Percentiles rank a stretch among this genome's conserved stretches.
These are phyloP conservation scores for Iris macrosiphon DNA, from an alignment of 106 monocot genomes.

Conservation along the genomic window DNA sequence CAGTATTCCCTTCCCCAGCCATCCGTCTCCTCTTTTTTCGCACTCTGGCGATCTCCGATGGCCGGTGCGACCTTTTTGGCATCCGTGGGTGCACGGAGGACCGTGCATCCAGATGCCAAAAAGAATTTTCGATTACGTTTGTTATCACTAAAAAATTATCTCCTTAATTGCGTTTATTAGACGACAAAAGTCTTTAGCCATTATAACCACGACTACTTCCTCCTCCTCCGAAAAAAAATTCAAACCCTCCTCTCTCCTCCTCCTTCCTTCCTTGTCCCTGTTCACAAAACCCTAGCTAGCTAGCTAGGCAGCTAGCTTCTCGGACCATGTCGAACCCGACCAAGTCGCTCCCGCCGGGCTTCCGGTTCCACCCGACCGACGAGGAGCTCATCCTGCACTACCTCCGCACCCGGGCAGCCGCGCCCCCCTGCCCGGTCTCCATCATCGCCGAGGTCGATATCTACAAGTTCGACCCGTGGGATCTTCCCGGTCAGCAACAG, in stretches of 20 bases:
- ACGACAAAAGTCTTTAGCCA: constrained; percentile 20
- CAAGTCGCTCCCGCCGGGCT: constrained; percentile 31
- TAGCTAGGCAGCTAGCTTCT: too few species aligned
- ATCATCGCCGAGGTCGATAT: too few species aligned
- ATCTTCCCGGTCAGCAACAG: constrained; percentile 30
- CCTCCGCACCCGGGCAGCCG: constrained; percentile 26
- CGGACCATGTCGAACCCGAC: constrained; percentile 33
- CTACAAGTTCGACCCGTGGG: constrained; percentile 53
- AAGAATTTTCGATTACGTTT: too few species aligned
- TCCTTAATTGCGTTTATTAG: background rate
- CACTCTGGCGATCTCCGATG: too few species aligned
- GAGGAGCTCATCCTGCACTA: constrained; percentile 55
- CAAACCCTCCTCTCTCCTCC: background rate
- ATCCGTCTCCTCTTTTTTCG: too few species aligned
- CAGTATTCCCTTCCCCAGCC: too few species aligned
- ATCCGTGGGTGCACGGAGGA: too few species aligned
- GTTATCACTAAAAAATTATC: too few species aligned
- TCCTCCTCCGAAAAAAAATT: constrained; percentile 27
- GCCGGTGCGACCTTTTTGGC: too few species aligned
- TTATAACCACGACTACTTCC: constrained; percentile 23
- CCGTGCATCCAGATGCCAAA: too few species aligned
- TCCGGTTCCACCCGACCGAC: constrained; percentile 61
- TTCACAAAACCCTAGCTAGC: too few species aligned
- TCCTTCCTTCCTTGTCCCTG: background rate
- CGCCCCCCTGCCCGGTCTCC: constrained; percentile 37